Base-by-base conservation (phyloP, 192 early-diverging fungal species). In the Podila epigama region DNA sequence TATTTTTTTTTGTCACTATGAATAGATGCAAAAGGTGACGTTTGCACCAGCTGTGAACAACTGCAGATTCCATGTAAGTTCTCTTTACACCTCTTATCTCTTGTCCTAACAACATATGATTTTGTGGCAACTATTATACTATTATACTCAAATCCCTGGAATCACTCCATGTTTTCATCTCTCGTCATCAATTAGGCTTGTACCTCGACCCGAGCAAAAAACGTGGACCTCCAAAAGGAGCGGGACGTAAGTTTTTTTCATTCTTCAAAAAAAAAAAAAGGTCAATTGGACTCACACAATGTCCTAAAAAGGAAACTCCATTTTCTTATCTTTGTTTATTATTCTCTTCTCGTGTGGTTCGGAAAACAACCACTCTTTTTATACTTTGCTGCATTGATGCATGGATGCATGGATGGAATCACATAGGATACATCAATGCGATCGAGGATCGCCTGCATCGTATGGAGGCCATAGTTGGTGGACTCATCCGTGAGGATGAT, bases 351-450 rank as follows among this genome's bases (percentile, higher is more conserved):
- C 37, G 48, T 41, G 12, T 13, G 6, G n/a, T n/a, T n/a, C n/a
- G n/a, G n/a, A n/a, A n/a, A n/a, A n/a, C n/a, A n/a, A n/a, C n/a
- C n/a, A n/a, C n/a, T n/a, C n/a, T n/a, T n/a, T n/a, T n/a, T n/a
- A n/a, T n/a, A n/a, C n/a, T n/a, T n/a, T n/a, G n/a, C n/a, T n/a
- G n/a, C n/a, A n/a, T n/a, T n/a, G n/a, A n/a, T n/a, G n/a, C n/a
- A n/a, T n/a, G n/a, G n/a, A n/a, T n/a, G n/a, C n/a, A n/a, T n/a
- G n/a, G n/a, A 22, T 35, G n/a, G 39, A 25, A 10, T 57, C 55
- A 44, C 50, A 34, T 56, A 79, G 93, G 93, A 28, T 94, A 95
- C 64, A 94, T 95, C 39, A 93, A 94, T 58, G 90, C 88, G 18
- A 93, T 95, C 31, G 93, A 95, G 62, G 86, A 83, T 57, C 75